phyloP scores from a whole-genome alignment of 2,329 filamentous ascomycete species.

The Pseudopithomyces chartarum region DNA sequence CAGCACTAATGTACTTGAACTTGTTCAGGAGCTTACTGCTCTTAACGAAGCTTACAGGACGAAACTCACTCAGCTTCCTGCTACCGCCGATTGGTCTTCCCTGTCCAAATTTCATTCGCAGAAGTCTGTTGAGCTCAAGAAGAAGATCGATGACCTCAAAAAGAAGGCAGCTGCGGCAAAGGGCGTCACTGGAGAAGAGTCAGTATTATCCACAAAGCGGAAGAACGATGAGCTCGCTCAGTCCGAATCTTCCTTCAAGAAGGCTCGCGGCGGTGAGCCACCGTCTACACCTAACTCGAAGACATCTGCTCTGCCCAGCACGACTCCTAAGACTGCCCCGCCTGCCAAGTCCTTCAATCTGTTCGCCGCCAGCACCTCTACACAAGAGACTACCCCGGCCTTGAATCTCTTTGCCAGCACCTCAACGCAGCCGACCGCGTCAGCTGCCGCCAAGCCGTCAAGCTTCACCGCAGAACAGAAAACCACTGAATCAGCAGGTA shows the following conservation, averaged over 20 bases:
- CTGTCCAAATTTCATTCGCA: slow-evolving; percentile 39
- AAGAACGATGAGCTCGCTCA: slow-evolving; percentile 26
- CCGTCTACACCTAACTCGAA: slow-evolving; percentile 28
- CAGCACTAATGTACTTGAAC: slow-evolving; percentile 20
- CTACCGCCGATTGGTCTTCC: slow-evolving; percentile 34
- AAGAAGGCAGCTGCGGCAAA: slow-evolving; percentile 35
- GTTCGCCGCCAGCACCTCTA: slow-evolving; percentile 15
- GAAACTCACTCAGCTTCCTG: slow-evolving; percentile 27
- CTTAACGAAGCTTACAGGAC: slow-evolving; percentile 36
- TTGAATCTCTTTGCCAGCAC: slow-evolving; percentile 11
- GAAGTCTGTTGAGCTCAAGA: slow-evolving; percentile 30
- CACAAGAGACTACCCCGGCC: slow-evolving; percentile 2
- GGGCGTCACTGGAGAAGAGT: slow-evolving; percentile 39
- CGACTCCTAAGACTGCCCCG: slow-evolving; percentile 12
- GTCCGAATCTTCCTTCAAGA: slow-evolving; percentile 31
- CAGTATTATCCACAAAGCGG: slow-evolving; percentile 39
- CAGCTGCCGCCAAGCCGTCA: neutral
- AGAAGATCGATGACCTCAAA: slow-evolving; percentile 33
- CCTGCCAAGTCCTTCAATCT: slow-evolving; percentile 15
- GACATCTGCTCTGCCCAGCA: slow-evolving; percentile 18
- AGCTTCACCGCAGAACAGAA: neutral
- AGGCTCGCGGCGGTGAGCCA: slow-evolving; percentile 23
- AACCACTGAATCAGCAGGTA: neutral
- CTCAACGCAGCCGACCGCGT: slow-evolving; percentile 7
- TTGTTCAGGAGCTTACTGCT: slow-evolving; percentile 27